A percentile compares a stretch with the other conserved stretches of the same genome.
Conservation (phyloP, 2,329 filamentous ascomycete genomes). For the Trichoderma harzianum region DNA sequence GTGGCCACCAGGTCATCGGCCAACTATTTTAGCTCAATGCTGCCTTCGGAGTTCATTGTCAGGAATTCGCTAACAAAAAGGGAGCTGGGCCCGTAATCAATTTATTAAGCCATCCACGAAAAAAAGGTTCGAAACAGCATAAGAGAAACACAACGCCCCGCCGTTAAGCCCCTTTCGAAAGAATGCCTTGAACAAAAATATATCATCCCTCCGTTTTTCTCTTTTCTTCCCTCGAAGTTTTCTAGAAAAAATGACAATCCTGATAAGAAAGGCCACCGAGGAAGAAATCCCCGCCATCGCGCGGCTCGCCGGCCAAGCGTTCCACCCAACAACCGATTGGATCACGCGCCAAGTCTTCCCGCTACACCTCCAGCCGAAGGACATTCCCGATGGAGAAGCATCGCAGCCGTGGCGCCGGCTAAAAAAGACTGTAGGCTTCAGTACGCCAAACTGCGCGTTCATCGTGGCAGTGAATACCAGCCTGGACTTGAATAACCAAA, state of each 20-base stretch:
- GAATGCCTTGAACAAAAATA: not conserved
- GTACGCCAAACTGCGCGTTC: not conserved
- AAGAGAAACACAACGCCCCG: not conserved
- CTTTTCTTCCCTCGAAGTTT: not conserved
- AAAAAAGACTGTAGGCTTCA: constrained; percentile 14
- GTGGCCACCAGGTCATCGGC: not conserved
- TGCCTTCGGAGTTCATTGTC: not conserved
- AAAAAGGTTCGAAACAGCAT: not conserved
- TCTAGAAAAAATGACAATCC: constrained; percentile 17
- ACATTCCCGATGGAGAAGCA: not conserved
- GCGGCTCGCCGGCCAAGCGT: constrained; percentile 15
- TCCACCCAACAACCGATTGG: constrained; percentile 21
- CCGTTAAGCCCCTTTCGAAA: not conserved
- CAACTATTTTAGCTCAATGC: not conserved
- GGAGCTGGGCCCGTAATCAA: not conserved
- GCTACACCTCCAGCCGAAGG: constrained; percentile 8
- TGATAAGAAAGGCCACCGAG: constrained; percentile 19
- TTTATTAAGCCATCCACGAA: not conserved
- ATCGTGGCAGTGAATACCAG: constrained; percentile 18
- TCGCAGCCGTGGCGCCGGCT: constrained; percentile 12
- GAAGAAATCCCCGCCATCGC: constrained; percentile 19
- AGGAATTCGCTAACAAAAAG: not conserved
- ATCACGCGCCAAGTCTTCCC: constrained; percentile 20
- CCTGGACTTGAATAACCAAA: not conserved
- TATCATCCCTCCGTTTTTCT: not conserved